Conservation (phyloP, 768 basidiomycete genomes). For the Symmetrospora coprosmae region DNA sequence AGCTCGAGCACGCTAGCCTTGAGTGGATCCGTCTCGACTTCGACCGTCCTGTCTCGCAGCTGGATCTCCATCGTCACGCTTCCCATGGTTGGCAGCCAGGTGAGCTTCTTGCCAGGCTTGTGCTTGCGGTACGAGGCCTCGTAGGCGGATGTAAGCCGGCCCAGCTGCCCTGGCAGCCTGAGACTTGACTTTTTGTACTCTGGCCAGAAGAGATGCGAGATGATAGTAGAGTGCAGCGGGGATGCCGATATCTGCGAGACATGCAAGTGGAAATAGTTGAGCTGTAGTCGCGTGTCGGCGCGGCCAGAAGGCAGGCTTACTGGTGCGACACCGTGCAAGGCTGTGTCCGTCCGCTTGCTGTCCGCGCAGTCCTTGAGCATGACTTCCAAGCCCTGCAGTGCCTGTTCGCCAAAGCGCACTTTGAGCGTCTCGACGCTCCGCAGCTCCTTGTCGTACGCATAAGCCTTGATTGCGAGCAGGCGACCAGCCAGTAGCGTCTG, state of each 20-base stretch:
- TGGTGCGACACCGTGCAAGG: conserved; percentile 68
- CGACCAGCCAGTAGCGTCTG: conserved; percentile 81
- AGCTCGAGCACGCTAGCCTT: conserved; percentile 83
- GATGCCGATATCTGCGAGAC: not conserved
- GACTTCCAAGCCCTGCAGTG: conserved; percentile 89
- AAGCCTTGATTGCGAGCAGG: conserved; percentile 63
- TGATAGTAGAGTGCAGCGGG: conserved; percentile 70
- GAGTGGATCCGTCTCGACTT: conserved; percentile 63
- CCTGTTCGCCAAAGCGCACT: conserved; percentile 82
- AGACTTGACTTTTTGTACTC: conserved; percentile 58
- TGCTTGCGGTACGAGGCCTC: conserved; percentile 60
- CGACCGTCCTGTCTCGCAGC: conserved; percentile 62
- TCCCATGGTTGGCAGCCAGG: conserved; percentile 80
- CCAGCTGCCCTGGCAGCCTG: conserved; percentile 69
- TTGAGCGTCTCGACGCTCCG: conserved; percentile 87
- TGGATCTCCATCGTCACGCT: conserved; percentile 66
- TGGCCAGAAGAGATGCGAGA: conserved; percentile 94
- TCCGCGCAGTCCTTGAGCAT: conserved; percentile 97
- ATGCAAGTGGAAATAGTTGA: conserved; percentile 41
- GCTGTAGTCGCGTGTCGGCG: not conserved
- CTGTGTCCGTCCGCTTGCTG: conserved; percentile 74
- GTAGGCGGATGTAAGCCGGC: conserved; percentile 61
- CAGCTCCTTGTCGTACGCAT: conserved; percentile 66
- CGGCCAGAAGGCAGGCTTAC: not conserved
- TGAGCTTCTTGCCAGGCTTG: conserved; percentile 82